Conservation (phyloP, 2,329 filamentous ascomycete species). For the Xylaria sp. region DNA sequence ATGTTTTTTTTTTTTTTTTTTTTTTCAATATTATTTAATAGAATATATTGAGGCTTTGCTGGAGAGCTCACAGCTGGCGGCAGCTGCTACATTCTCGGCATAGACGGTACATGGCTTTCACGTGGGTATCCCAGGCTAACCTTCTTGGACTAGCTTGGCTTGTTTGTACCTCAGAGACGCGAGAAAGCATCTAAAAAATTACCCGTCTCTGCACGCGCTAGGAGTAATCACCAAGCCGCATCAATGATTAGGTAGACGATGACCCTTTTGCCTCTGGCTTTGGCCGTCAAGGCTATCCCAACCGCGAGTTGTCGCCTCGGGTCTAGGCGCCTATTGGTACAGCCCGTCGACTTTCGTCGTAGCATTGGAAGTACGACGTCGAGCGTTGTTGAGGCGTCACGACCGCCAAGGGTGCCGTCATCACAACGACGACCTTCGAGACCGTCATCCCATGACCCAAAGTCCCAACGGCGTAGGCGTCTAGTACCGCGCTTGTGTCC, state of each 20-base stretch:
- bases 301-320: neutral
- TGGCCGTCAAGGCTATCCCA: neutral
- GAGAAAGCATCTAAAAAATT: no score
- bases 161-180: no score
- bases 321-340: neutral
- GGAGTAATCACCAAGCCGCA: neutral
- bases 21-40: no score
- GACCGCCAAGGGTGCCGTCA: neutral
- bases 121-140: no score
- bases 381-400: neutral
- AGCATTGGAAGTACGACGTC: neutral
- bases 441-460: neutral
- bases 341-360: neutral
- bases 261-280: neutral
- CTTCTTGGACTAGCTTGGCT: no score
- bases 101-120: no score
- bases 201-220: no score
- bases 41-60: no score
- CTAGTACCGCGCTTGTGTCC: conserved; percentile 16
- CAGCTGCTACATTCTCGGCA: no score
- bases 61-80: no score
- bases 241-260: neutral
- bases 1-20: no score
- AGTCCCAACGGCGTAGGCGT: neutral
- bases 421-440: neutral